Evolutionary conservation across 2,329 filamentous ascomycete species (phyloP), one percentile per base, ranked within the genome.

Genomic region (Rutstroemia sp.): DNA sequence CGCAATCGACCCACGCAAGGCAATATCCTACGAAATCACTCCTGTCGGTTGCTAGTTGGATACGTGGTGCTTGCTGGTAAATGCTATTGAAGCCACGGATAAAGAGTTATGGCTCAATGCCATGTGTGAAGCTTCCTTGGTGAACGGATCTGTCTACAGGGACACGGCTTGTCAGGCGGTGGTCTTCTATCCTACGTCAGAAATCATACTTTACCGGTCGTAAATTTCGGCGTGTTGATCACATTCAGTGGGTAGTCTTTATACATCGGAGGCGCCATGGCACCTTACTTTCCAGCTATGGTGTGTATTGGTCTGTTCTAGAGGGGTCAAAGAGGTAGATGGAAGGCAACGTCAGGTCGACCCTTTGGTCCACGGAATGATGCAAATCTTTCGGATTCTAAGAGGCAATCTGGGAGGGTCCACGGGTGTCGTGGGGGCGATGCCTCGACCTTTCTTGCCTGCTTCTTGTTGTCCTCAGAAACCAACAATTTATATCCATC

Each of bases 81-180:
- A 86, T 83, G 64, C 76, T 78, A 69, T 86, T 86, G 73, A 80
- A 83, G 54, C 81, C 80, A 44, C 82, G 79, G 60, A 85, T 78
- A 63, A 86, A 79, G 78, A 72, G 64, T 86, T 86, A 73, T 86
- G 81, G 50, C 83, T 71, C 51, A 84, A 68, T 3, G 76, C 74
- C 81, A 84, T 85, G 68, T 85, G 78, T 16, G 80, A 81, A 0
- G 82, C 80, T 21, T 78, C 79, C 0, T 73, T 75, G 1, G 78
- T 81, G 68, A 83, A 84, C 61, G 82, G 72, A 64, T 64, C 62
- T 21, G 46, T 59, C 61, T 63, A 4, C 16, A 55, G 21, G 27
- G n/a, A 23, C 16, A 12, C 30, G 10, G 30, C 10, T 34, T 34
- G 30, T 34, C 9, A 34, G 10, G 12, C 30, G 2, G 30, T 34